These are phyloP conservation scores for Aureobasidium sp. DNA, from an alignment of 2,329 filamentous ascomycete genomes.

Conservation along the genomic window DNA sequence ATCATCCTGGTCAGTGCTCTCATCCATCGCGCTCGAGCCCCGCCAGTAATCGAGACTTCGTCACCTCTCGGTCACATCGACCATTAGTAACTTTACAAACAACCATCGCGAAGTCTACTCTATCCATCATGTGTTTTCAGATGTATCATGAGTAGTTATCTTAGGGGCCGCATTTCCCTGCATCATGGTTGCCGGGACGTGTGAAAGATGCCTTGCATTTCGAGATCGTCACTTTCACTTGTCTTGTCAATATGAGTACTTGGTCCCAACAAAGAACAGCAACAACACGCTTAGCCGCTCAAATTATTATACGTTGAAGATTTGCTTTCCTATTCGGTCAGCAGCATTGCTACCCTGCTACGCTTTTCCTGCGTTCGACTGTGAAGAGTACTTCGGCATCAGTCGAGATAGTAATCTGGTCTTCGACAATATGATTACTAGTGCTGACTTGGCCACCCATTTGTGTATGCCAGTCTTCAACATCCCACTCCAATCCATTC, in stretches of 20 bases:
- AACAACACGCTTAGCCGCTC: too few relatives aligned
- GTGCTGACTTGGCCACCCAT: slow-evolving; percentile 42
- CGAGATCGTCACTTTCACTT: neutral
- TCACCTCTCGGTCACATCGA: neutral
- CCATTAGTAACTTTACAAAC: neutral
- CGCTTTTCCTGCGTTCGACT: slow-evolving; percentile 26
- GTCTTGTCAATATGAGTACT: too few relatives aligned
- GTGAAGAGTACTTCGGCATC: slow-evolving; percentile 39
- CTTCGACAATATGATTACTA: slow-evolving; percentile 38
- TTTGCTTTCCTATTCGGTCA: neutral
- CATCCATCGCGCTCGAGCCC: neutral
- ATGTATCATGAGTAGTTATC: neutral
- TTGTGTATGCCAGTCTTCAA: slow-evolving; percentile 63
- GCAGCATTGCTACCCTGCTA: neutral
- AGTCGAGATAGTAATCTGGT: slow-evolving; percentile 31
- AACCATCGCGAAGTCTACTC: neutral
- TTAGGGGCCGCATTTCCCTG: too few relatives aligned
- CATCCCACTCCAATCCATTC: slow-evolving; percentile 82
- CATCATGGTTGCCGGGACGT: neutral
- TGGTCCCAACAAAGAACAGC: too few relatives aligned
- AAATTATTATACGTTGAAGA: too few relatives aligned
- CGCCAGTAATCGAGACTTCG: neutral
- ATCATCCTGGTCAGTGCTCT: neutral
- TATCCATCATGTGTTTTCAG: neutral
- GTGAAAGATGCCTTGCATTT: neutral